Percentiles rank a stretch among this genome's conserved stretches.
These are phyloP conservation scores for Cinnamomum chago DNA, from an alignment of 164 flowering plant species.

Conservation along the genomic window DNA sequence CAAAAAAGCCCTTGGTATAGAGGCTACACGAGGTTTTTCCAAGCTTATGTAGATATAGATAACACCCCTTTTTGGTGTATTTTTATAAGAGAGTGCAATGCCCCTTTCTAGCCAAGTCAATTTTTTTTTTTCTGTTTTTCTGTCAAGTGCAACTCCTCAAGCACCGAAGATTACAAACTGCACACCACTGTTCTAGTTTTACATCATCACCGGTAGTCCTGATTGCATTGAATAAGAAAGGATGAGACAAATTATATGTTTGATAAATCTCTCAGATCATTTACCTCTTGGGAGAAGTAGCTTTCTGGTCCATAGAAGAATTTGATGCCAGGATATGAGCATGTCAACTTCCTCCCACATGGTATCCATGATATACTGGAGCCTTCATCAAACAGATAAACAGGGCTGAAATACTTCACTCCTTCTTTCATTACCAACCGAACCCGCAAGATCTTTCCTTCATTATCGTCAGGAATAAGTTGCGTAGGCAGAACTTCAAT, in stretches of 20 bases:
- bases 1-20: no score
- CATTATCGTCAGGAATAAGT: slow-evolving; percentile 86
- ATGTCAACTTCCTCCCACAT: slow-evolving; percentile 91
- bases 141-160: neutral
- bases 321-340: slow-evolving; percentile 98
- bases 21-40: neutral
- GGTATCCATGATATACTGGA: slow-evolving; percentile 97
- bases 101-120: neutral
- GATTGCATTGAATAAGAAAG: neutral
- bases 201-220: neutral
- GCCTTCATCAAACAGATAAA: slow-evolving; percentile 94
- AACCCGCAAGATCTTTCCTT: slow-evolving; percentile 87
- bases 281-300: slow-evolving; percentile 84
- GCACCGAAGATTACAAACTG: no score
- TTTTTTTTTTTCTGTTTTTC: neutral
- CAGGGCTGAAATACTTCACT: slow-evolving; percentile 74
- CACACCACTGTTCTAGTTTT: no score
- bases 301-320: slow-evolving; percentile 83
- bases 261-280: neutral
- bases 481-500: slow-evolving; percentile 91
- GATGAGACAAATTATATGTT: neutral
- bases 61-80: slow-evolving; percentile 1
- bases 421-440: slow-evolving; percentile 90
- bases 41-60: neutral
- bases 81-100: neutral